Base-by-base conservation (phyloP, 768 basidiomycete species). In the Xerocomellus amylosporus region DNA sequence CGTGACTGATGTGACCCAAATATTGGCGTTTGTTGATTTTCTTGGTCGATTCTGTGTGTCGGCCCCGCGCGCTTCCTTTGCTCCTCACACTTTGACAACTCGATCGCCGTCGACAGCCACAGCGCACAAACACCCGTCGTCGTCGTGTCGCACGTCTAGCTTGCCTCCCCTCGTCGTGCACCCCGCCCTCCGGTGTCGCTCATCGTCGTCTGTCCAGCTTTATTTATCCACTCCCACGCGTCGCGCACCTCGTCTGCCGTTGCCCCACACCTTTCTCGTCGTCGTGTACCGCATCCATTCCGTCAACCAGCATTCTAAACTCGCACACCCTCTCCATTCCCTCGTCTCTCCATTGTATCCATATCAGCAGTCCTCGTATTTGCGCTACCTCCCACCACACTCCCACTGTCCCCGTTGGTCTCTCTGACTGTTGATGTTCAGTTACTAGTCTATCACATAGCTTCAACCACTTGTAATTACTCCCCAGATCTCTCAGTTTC, bases 71-170 rank as follows among this genome's bases (percentile, higher is more conserved):
- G 72, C 73, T 75, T 74, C 73, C 71, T 74, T 70, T 71, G 58
- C 66, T 70, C 74, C 70, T 75, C 72, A 69, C 74, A 71, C 69
- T 61, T 70, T 71, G 69, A 71, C 68, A 67, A 73, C 73, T 76
- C 70, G 75, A 78, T 76, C 78, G 74, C 72, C 76, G 72, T 71
- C 73, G 77, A 74, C 74, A 66, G 61, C 71, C 70, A 67, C 77
- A 75, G 73, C 74, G 76, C 71, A 69, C 71, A 67, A 70, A 66
- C 66, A 64, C 68, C 65, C 65, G 59, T 69, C 71, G 70, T 71
- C 76, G 71, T 72, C 68, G 74, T 68, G 67, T 58, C 59, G 62
- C 67, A 67, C 75, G 66, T 67, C 67, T 51, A 62, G 52, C 63
- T 53, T 41, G 34, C 36, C 50, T 48, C 34, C 47, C 47, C 54